Conservation (phyloP, 495 filamentous ascomycete species). For the Zalerion maritima region DNA sequence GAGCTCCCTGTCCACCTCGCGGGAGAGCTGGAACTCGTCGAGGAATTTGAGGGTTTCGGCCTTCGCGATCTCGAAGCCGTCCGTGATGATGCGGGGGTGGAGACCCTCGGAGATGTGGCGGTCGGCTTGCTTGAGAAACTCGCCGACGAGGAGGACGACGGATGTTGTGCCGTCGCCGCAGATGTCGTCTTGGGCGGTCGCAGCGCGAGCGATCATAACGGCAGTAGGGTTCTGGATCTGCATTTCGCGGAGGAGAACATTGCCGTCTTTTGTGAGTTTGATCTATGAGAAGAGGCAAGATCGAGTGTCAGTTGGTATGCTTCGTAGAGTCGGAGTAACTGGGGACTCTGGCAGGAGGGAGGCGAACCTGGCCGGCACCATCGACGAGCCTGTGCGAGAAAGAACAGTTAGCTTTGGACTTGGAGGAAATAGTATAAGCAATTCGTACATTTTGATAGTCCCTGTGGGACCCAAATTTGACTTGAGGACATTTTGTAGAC, state of each 20-base stretch:
- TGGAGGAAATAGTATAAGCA: background rate
- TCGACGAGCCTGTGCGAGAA: slow-evolving; percentile 66
- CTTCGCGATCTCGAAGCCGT: slow-evolving; percentile 96
- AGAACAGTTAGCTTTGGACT: slow-evolving; percentile 2
- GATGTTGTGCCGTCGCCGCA: slow-evolving; percentile 96
- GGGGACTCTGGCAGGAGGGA: slow-evolving; percentile 2
- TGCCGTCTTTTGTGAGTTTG: slow-evolving; percentile 98
- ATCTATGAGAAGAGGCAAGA: slow-evolving; percentile 42
- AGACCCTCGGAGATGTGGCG: slow-evolving; percentile 87
- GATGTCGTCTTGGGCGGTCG: slow-evolving; percentile 96
- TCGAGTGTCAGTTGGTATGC: slow-evolving; percentile 7
- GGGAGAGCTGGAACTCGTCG: slow-evolving; percentile 78
- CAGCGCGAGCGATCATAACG: slow-evolving; percentile 96
- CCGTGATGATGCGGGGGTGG: slow-evolving; percentile 91
- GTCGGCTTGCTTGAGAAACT: slow-evolving; percentile 94
- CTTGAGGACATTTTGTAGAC: slow-evolving; percentile 88
- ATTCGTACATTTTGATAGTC: slow-evolving; percentile 83
- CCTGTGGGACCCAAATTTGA: slow-evolving; percentile 89
- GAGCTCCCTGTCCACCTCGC: slow-evolving; percentile 82
- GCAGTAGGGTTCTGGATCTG: slow-evolving; percentile 84
- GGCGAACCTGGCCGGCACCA: slow-evolving; percentile 65
- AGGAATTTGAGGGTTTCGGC: slow-evolving; percentile 90
- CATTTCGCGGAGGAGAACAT: slow-evolving; percentile 92
- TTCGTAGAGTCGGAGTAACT: slow-evolving; percentile 3
- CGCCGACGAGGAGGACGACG: slow-evolving; percentile 87